Evolutionary conservation across 1,139 yeast species (phyloP).

Genomic region (Magnusiomyces sp.): DNA sequence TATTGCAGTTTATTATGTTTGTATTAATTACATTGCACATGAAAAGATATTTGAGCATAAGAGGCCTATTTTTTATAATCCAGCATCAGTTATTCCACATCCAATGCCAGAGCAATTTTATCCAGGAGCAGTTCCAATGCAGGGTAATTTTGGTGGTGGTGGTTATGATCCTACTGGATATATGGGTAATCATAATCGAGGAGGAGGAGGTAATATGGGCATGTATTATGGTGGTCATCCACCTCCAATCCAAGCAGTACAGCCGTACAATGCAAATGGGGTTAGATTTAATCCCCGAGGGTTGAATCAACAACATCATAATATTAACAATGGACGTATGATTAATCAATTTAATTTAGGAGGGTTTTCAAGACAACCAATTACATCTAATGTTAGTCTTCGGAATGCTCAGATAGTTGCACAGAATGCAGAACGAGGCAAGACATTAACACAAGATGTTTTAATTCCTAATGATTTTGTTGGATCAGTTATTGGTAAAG

Average conservation of each 20-base stretch:
- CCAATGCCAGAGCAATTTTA: not conserved
- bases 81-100: slow-evolving; percentile 10
- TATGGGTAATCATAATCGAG: not conserved
- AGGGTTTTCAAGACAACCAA: not conserved
- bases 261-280: slow-evolving; percentile 5
- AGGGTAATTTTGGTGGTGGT: slow-evolving; percentile 3
- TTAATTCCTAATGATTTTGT: slow-evolving; percentile 70
- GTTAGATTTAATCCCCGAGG: too few relatives aligned
- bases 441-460: slow-evolving; percentile 56
- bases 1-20: slow-evolving; percentile 69
- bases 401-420: slow-evolving; percentile 21
- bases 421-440: slow-evolving; percentile 30
- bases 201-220: not conserved
- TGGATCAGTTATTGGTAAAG: slow-evolving; percentile 81
- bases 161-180: slow-evolving; percentile 6
- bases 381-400: slow-evolving; percentile 11
- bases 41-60: slow-evolving; percentile 16
- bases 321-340: too few relatives aligned
- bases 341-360: too few relatives aligned
- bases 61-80: slow-evolving; percentile 16
- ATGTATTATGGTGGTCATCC: slow-evolving; percentile 2
- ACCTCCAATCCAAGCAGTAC: not conserved
- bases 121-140: slow-evolving; percentile 1
- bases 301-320: not conserved
- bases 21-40: slow-evolving; percentile 40